Evolutionary conservation across 2,329 filamentous ascomycete species (phyloP).

Genomic region (Gyromitra esculenta): DNA sequence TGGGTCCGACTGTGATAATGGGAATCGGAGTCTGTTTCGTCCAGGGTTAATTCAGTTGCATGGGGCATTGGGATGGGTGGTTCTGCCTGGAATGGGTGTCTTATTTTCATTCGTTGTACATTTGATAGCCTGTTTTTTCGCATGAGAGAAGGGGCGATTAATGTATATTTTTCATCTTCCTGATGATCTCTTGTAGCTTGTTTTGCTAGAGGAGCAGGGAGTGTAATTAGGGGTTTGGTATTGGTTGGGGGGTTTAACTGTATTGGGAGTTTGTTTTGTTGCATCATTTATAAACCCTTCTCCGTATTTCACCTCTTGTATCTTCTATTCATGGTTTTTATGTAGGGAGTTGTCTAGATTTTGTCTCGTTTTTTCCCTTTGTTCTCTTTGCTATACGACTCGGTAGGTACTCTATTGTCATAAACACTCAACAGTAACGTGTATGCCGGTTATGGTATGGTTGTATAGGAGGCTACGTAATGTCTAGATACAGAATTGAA

Average conservation of each 20-base stretch:
- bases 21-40: conserved; percentile 43
- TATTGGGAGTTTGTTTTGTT: conserved; percentile 44
- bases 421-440: conserved; percentile 42
- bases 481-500: conserved; percentile 33
- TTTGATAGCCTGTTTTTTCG: conserved; percentile 39
- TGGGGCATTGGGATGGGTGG: conserved; percentile 26
- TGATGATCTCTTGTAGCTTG: conserved; percentile 14
- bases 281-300: conserved; percentile 44
- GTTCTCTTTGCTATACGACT: conserved; percentile 3
- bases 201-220: conserved; percentile 15
- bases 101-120: conserved; percentile 39
- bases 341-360: conserved; percentile 33
- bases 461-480: conserved; percentile 33
- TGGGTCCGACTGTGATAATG: conserved; percentile 44
- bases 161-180: conserved; percentile 48
- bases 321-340: conserved; percentile 26
- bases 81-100: conserved; percentile 35
- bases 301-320: conserved; percentile 28
- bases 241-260: conserved; percentile 13
- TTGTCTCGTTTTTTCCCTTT: neutral
- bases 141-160: conserved; percentile 38
- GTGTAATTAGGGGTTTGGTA: conserved; percentile 30
- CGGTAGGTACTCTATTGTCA: conserved; percentile 30
- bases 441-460: conserved; percentile 38
- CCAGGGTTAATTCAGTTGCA: conserved; percentile 37